Base-by-base conservation (phyloP, 257 asterid species). In the Penstemon davidsonii region DNA sequence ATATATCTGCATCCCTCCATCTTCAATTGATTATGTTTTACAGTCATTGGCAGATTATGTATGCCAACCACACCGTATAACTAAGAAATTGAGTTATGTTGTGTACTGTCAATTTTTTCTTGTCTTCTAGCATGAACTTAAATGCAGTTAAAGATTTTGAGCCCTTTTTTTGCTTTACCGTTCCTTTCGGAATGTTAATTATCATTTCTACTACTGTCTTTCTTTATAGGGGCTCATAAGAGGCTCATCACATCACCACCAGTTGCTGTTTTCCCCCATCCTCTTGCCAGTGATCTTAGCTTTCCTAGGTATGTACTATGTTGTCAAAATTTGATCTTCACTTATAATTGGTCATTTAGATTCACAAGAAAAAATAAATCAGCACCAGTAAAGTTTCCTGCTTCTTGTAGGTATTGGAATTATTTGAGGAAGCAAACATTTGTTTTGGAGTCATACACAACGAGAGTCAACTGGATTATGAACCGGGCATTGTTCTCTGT, bases 241-340 rank as follows among this genome's bases (percentile, higher is more conserved):
- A 79, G 88, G 82, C 93, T 94, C 70, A 91, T 94, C 62, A 79
- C 88, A 7, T 94, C 97, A 12, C 97, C 99, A 55, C 99, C 99
- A 4, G 96, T 94, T 75, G 97, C 97, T 33, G 96, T 94, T 77
- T 94, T 94, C 76, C 99, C 99, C 39, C 99, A 94, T 73, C 99
- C 99, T 75, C 96, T 94, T 72, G 87, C 96, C 45, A 94, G 90
- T 72, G 97, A 94, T 81, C 97, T 94, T 65, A 94, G 71, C 86
- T 94, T 94, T 81, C 84, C 91, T 74, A 94, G 99, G 99, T 91
- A 49, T 80, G 77, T 70, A 60, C 60, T 47, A 18, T 50, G n/a
- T 49, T 43, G 54, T 66, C 19, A 8, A 25, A 77, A 67, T 18
- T 36, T 44, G 60, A 61, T 61, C 40, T 70, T 58, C 8, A 62